These are phyloP conservation scores for Blepharisma stoltei DNA, from an alignment of 73 alveolate genomes.

Conservation along the genomic window DNA sequence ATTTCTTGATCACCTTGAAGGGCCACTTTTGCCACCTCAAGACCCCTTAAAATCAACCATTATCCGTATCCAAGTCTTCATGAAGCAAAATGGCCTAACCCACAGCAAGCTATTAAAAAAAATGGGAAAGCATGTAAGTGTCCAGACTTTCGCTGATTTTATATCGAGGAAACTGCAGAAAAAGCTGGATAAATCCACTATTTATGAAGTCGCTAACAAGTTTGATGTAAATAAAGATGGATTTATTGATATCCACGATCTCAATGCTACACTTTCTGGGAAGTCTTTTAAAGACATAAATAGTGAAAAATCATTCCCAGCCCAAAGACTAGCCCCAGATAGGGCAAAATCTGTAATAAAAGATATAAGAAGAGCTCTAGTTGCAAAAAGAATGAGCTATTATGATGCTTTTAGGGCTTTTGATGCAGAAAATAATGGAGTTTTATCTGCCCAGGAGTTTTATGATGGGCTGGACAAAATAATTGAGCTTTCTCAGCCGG, in stretches of 20 bases:
- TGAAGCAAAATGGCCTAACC: slow-evolving; percentile 16
- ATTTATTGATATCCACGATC: slow-evolving; percentile 46
- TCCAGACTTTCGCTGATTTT: slow-evolving; percentile 11
- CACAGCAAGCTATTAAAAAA: background rate
- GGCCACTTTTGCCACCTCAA: slow-evolving; percentile 20
- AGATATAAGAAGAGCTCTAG: slow-evolving; percentile 38
- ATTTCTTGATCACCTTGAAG: slow-evolving; percentile 21
- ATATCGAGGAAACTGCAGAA: slow-evolving; percentile 5
- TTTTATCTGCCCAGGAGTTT: slow-evolving; percentile 70
- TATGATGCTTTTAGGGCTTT: slow-evolving; percentile 46
- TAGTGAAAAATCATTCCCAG: slow-evolving; percentile 41
- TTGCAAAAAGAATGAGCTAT: slow-evolving; percentile 38
- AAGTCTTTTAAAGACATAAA: slow-evolving; percentile 35
- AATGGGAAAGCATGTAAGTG: background rate
- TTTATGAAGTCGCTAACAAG: slow-evolving; percentile 32
- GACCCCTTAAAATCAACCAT: slow-evolving; percentile 2
- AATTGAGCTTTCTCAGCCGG: slow-evolving; percentile 61
- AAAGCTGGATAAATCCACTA: background rate
- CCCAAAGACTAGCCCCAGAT: slow-evolving; percentile 37
- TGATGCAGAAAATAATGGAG: slow-evolving; percentile 72
- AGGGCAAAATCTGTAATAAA: slow-evolving; percentile 40
- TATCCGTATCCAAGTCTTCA: background rate
- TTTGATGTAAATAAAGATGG: slow-evolving; percentile 58
- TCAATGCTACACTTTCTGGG: slow-evolving; percentile 39
- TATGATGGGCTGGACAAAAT: slow-evolving; percentile 54